Evolutionary conservation across 805 yeast genomes (phyloP), one percentile per base, ranked within the genome.

Genomic region (Suhomyces sp.): DNA sequence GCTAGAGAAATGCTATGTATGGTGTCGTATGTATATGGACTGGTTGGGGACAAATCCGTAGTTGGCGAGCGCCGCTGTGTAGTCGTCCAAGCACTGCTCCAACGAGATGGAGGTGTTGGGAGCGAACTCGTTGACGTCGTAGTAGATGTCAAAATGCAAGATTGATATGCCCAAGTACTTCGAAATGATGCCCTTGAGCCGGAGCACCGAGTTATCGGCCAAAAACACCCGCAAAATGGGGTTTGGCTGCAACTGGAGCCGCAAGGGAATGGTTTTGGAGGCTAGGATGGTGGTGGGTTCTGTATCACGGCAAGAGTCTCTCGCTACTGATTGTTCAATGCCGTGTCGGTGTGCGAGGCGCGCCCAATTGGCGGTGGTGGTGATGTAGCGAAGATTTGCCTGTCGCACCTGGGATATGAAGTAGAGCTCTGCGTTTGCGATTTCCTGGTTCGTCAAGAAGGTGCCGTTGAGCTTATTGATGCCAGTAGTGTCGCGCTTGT

Each of bases 341-440:
- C 60, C 66, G 60, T 83, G 72, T 50, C 68, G 70, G 2, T 53
- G 40, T 8, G 69, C 60, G n/a, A 82, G 72, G 22, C 64, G 33
- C 2, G 47, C 43, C 86, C 87, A 85, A 25, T 79, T 61, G 17
- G 31, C n/a, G 3, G 57, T 24, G 21, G 51, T 51, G 31, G 44
- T 33, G 40, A 67, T 57, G 41, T 58, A 58, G 1, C 43, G 20
- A 37, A 62, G 57, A 5, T 66, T 62, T 1, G 65, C 65, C 15
- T 53, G 53, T n/a, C 59, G 61, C 0, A 87, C 80, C 54, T 75
- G 75, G 4, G 83, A 74, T 25, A 87, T 69, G 53, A 87, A 83
- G 61, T 79, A 89, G 4, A 87, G 62, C 63, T 90, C 96, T 0
- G 88, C 86, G 56, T 85, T 87, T 5, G 53, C 57, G 15, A 90